A percentile compares a stretch with the other conserved stretches of the same genome.
Conservation (phyloP, 768 basidiomycete species). For the Lentinula lateritia region DNA sequence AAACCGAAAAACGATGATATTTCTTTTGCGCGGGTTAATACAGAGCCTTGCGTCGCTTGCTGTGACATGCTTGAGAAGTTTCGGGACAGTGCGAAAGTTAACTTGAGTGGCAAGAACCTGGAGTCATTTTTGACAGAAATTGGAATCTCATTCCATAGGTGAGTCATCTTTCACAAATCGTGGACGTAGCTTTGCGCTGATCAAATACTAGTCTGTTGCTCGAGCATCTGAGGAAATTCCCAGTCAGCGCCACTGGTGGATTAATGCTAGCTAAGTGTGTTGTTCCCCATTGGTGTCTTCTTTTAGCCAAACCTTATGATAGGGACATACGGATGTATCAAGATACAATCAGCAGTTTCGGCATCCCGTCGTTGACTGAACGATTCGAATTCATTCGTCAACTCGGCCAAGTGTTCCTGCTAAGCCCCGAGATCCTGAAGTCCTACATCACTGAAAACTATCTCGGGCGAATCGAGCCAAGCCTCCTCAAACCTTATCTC, state of each 20-base stretch:
- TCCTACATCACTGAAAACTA: slow-evolving; percentile 94
- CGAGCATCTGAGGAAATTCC: slow-evolving; percentile 94
- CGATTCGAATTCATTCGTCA: slow-evolving; percentile 98
- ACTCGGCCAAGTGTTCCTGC: slow-evolving; percentile 94
- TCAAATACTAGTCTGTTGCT: slow-evolving; percentile 64
- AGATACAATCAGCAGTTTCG: slow-evolving; percentile 80
- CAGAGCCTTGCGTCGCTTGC: slow-evolving; percentile 84
- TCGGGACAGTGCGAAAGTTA: slow-evolving; percentile 67
- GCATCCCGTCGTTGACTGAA: slow-evolving; percentile 78
- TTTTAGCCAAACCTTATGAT: background rate
- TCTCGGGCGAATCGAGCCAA: slow-evolving; percentile 85
- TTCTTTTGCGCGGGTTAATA: slow-evolving; percentile 91
- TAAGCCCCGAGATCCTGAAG: slow-evolving; percentile 90
- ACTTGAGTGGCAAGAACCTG: slow-evolving; percentile 86
- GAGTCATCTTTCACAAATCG: slow-evolving; percentile 5
- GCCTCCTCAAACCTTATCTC: slow-evolving; percentile 85
- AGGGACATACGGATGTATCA: slow-evolving; percentile 98
- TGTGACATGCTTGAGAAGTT: slow-evolving; percentile 84
- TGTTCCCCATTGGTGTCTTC: background rate
- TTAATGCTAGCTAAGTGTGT: slow-evolving; percentile 95
- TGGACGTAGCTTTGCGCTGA: background rate
- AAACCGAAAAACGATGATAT: slow-evolving; percentile 95
- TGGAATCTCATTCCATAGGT: slow-evolving; percentile 92
- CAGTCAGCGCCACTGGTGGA: slow-evolving; percentile 94
- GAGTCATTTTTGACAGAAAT: slow-evolving; percentile 92